Evolutionary conservation across 441 rosid genomes (phyloP).

Genomic region (Viola pubescens): DNA sequence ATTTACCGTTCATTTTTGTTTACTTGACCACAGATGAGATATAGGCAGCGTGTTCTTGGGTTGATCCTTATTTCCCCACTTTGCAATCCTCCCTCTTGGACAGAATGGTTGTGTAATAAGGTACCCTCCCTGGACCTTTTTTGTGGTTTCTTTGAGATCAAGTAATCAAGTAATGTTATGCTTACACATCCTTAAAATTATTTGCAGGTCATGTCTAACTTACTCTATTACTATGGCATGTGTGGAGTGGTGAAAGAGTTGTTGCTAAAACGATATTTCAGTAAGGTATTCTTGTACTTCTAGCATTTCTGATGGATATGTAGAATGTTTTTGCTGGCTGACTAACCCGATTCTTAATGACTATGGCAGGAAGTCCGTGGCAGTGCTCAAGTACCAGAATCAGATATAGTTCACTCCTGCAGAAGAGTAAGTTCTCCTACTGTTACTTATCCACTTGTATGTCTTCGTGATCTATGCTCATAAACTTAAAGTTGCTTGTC

Average conservation of each 20-base stretch:
- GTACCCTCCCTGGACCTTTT: slow-evolving; percentile 28
- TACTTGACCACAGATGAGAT: slow-evolving; percentile 56
- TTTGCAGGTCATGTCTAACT: slow-evolving; percentile 71
- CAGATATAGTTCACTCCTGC: slow-evolving; percentile 76
- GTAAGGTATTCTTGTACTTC: slow-evolving; percentile 53
- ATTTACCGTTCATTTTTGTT: slow-evolving; percentile 14
- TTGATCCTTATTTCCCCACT: slow-evolving; percentile 87
- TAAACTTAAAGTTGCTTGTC: not conserved
- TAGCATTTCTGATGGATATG: slow-evolving; percentile 4
- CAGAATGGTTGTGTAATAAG: slow-evolving; percentile 95
- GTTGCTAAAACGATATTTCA: slow-evolving; percentile 78
- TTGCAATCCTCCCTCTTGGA: slow-evolving; percentile 89
- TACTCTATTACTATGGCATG: slow-evolving; percentile 85
- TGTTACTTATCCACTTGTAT: slow-evolving; percentile 10
- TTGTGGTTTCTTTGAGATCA: slow-evolving; percentile 6
- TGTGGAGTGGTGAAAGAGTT: slow-evolving; percentile 84
- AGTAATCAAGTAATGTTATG: slow-evolving; percentile 5
- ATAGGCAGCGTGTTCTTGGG: slow-evolving; percentile 80
- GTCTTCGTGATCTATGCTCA: not conserved
- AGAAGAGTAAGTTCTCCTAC: slow-evolving; percentile 48
- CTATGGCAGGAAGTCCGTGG: slow-evolving; percentile 78
- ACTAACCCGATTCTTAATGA: slow-evolving; percentile 11
- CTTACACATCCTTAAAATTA: slow-evolving; percentile 8
- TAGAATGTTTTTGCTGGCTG: slow-evolving; percentile 7
- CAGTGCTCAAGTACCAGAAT: slow-evolving; percentile 65